Evolutionary conservation across 2,329 filamentous ascomycete species (phyloP).

Genomic region (Talaromyces sp.): DNA sequence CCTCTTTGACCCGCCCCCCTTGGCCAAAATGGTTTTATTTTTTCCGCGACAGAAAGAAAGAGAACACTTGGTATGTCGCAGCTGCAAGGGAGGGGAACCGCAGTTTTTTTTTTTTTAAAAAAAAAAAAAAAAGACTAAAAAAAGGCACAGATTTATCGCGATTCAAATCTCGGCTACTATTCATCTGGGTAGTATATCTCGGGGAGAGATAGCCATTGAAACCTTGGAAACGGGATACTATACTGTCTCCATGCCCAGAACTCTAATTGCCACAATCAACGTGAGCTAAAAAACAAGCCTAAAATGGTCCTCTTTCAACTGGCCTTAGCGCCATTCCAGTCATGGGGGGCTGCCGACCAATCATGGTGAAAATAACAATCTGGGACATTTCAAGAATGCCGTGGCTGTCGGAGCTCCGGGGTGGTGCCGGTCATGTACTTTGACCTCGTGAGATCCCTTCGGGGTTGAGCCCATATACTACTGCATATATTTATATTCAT

Average conservation of each 20-base stretch:
- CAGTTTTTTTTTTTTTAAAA: too few relatives aligned
- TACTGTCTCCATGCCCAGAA: not conserved
- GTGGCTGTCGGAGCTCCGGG: conserved; percentile 2
- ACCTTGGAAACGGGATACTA: not conserved
- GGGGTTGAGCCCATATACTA: not conserved
- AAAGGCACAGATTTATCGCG: too few relatives aligned
- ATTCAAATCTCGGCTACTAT: too few relatives aligned
- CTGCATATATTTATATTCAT: not conserved
- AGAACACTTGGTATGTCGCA: too few relatives aligned
- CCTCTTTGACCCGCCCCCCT: too few relatives aligned
- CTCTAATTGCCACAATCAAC: not conserved
- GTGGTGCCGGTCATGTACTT: not conserved
- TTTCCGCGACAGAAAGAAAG: too few relatives aligned
- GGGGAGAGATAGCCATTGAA: not conserved
- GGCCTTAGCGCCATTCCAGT: not conserved
- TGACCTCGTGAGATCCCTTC: not conserved
- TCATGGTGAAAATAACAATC: not conserved
- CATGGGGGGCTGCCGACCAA: not conserved
- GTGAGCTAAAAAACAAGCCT: not conserved
- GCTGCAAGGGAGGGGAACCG: too few relatives aligned
- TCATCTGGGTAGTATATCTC: too few relatives aligned
- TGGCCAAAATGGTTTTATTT: too few relatives aligned
- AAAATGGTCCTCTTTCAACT: not conserved
- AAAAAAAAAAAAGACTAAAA: too few relatives aligned
- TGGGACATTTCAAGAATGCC: not conserved